phyloP scores from a whole-genome alignment of 495 filamentous ascomycete species.

The Rhypophila decipiens region DNA sequence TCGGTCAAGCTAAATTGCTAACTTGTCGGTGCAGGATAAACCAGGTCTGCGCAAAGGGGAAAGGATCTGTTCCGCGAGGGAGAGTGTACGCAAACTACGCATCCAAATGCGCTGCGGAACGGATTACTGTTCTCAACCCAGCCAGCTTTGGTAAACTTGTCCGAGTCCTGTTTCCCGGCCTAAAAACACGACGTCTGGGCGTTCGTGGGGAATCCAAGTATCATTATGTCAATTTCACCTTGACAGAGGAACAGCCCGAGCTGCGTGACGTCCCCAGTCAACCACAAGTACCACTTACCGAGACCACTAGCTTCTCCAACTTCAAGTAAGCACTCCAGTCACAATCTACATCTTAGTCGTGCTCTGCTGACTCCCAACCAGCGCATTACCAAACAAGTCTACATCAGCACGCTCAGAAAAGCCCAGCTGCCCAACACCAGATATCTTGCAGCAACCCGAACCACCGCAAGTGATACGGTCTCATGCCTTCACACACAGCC shows the following conservation, averaged over 20 bases:
- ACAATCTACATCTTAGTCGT: background rate
- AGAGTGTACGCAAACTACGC: constrained; percentile 94
- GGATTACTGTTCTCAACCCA: constrained; percentile 88
- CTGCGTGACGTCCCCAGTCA: constrained; percentile 29
- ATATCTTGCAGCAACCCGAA: constrained; percentile 26
- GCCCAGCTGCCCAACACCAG: constrained; percentile 64
- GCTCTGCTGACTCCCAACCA: constrained; percentile 8
- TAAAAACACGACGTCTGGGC: constrained; percentile 85
- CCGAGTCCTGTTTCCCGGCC: constrained; percentile 87
- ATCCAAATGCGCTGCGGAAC: constrained; percentile 79
- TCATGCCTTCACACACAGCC: constrained; percentile 30
- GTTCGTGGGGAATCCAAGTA: constrained; percentile 98
- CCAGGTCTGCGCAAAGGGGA: constrained; percentile 70
- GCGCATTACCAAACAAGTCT: constrained; percentile 19
- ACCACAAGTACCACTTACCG: constrained; percentile 30
- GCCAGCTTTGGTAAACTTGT: constrained; percentile 98
- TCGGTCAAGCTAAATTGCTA: constrained; percentile 1
- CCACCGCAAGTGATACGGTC: constrained; percentile 14
- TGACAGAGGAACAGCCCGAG: constrained; percentile 57
- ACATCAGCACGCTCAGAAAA: constrained; percentile 43
- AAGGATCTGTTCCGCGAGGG: constrained; percentile 79
- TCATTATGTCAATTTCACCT: constrained; percentile 85
- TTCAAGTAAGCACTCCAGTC: constrained; percentile 28
- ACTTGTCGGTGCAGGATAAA: constrained; percentile 58
- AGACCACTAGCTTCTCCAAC: constrained; percentile 26